Conservation (phyloP, 176 grass and related monocot species). For the Puya raimondii region DNA sequence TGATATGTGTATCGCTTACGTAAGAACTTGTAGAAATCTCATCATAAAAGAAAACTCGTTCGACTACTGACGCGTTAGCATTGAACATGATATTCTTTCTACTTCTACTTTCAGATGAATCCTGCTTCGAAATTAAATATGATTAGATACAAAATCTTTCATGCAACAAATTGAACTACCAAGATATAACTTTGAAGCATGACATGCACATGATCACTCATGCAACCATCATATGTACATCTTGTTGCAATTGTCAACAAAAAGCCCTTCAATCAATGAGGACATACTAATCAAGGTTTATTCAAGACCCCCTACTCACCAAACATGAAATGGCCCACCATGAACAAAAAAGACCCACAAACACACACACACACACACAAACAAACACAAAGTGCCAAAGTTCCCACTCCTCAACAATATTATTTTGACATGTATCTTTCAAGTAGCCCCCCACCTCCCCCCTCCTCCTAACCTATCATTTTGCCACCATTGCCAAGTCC, state of each 20-base stretch:
- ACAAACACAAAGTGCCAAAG: background rate
- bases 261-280: background rate
- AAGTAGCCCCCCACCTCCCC: too few relatives aligned
- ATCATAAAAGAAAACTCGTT: too few relatives aligned
- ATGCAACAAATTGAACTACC: background rate
- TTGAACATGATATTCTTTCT: too few relatives aligned
- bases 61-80: too few relatives aligned
- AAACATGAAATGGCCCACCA: background rate
- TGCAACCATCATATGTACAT: too few relatives aligned
- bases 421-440: background rate
- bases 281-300: background rate
- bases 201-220: too few relatives aligned
- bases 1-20: too few relatives aligned
- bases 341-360: background rate
- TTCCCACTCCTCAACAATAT: background rate
- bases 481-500: background rate
- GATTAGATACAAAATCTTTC: too few relatives aligned
- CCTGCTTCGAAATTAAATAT: too few relatives aligned
- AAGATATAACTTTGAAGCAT: background rate
- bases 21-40: too few relatives aligned
- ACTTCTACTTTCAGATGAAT: too few relatives aligned
- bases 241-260: background rate
- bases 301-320: background rate
- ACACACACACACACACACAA: background rate
- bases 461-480: too few relatives aligned